phyloP scores from a whole-genome alignment of 1,139 yeast species.

The Hanseniaspora uvarum region DNA sequence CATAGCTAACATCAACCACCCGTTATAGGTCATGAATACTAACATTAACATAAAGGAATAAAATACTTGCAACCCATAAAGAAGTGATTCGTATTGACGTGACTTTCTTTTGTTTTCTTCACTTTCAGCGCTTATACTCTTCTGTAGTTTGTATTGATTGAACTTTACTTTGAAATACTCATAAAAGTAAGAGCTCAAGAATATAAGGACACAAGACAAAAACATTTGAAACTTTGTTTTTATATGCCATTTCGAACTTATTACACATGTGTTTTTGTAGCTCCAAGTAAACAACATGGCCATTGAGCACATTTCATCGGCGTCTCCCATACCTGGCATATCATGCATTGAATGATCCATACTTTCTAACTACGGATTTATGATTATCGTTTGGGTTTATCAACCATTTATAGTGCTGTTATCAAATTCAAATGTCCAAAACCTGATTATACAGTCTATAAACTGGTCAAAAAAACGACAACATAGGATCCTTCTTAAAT shows the following conservation, averaged over 20 bases:
- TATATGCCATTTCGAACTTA: slow-evolving; percentile 74
- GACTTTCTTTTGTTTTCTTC: slow-evolving; percentile 17
- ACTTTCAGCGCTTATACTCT: slow-evolving; percentile 11
- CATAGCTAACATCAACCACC: slow-evolving; percentile 71
- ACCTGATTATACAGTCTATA: neutral
- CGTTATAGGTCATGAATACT: slow-evolving; percentile 74
- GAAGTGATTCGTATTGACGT: slow-evolving; percentile 33
- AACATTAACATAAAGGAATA: slow-evolving; percentile 71
- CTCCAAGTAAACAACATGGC: slow-evolving; percentile 80
- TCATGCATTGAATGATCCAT: slow-evolving; percentile 34
- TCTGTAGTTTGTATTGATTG: slow-evolving; percentile 25
- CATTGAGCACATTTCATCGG: slow-evolving; percentile 44
- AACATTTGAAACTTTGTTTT: slow-evolving; percentile 43
- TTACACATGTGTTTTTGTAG: slow-evolving; percentile 59
- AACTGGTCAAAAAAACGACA: neutral
- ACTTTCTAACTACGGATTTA: neutral
- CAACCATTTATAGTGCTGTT: neutral
- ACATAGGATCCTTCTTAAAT: neutral
- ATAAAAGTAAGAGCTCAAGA: slow-evolving; percentile 46
- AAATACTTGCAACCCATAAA: slow-evolving; percentile 65
- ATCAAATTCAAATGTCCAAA: no score
- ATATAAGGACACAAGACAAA: slow-evolving; percentile 43
- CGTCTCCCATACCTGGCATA: slow-evolving; percentile 31
- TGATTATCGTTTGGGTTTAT: neutral
- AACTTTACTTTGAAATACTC: slow-evolving; percentile 44